Evolutionary conservation across 495 filamentous ascomycete genomes (phyloP), one percentile per base, ranked within the genome.

Genomic region (Physcia stellaris): DNA sequence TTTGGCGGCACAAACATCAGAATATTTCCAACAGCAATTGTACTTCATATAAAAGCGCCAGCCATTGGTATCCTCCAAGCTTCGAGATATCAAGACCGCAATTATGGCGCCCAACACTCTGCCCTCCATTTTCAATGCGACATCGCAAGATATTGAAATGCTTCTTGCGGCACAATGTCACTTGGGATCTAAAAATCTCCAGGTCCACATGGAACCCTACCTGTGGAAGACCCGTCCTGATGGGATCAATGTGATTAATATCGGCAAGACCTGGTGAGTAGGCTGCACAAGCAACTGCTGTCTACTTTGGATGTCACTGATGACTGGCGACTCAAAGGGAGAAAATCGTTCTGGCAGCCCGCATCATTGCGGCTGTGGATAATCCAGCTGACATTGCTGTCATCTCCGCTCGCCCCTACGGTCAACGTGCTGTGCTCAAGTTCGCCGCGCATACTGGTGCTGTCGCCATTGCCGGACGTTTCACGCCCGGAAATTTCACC

Each of bases 401-500:
- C 58, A 94, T 98, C 73, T 94, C 86, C 53, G 92, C 90, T 63
- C 92, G 90, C 72, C 92, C 90, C 61, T 98, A 95, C 64, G 90
- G 90, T 47, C 90, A 98, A 72, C 90, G 90, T 67, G 87, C 90
- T 58, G 90, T 95, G 63, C 79, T 98, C 62, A 98, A 98, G 76
- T 98, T 94, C 71, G 88, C 88, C 54, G 68, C 82, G 45, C 86
- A 98, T 75, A 98, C 88, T 51, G 88, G 90, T 66, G 86, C 88
- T 58, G 83, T 84, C 57, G 84, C 90, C 61, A 98, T 98, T 61
- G 92, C 90, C 54, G 90, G 90, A 71, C 87, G 90, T 64, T 98
- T 98, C 79, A 98, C 90, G 58, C 90, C 90, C 57, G 90, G 90
- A 75, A 94, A 92, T 65, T 98, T 98, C 81, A 98, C 90, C 75